These are phyloP conservation scores for Metschnikowia bowlesiae DNA, from an alignment of 805 yeast species.

Conservation along the genomic window DNA sequence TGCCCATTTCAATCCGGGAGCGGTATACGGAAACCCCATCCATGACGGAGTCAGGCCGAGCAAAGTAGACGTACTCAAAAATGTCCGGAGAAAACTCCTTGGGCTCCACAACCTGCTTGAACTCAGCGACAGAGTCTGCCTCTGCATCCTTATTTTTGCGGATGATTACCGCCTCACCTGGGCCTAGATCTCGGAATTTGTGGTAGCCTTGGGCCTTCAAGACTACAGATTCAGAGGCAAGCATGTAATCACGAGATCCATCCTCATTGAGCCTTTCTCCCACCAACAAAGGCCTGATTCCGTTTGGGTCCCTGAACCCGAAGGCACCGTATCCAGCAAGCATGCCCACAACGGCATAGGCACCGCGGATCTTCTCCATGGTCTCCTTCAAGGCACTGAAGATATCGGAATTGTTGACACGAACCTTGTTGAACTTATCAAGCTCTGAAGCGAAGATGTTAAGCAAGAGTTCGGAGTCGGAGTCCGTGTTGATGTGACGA, in stretches of 20 bases:
- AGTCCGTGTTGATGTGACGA: constrained; percentile 95
- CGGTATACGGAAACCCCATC: constrained; percentile 97
- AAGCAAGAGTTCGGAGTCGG: constrained; percentile 86
- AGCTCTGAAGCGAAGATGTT: constrained; percentile 90
- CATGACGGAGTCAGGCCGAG: constrained; percentile 92
- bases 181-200: constrained; percentile 74
- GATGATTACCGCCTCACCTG: constrained; percentile 96
- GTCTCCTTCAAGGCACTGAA: constrained; percentile 84
- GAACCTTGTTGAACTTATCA: constrained; percentile 84
- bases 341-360: constrained; percentile 94
- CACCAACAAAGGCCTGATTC: constrained; percentile 83
- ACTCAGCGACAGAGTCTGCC: constrained; percentile 57
- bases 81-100: constrained; percentile 87
- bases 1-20: constrained; percentile 92
- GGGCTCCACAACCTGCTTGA: constrained; percentile 78
- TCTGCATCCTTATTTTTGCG: constrained; percentile 54
- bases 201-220: constrained; percentile 86
- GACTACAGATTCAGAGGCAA: constrained; percentile 94
- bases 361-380: constrained; percentile 80
- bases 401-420: constrained; percentile 88
- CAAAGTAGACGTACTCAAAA: constrained; percentile 96
- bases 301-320: constrained; percentile 97
- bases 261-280: constrained; percentile 73
- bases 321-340: constrained; percentile 93
- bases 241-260: constrained; percentile 82